Conservation (phyloP, 345 rosid genomes). For the Linum trigynum region DNA sequence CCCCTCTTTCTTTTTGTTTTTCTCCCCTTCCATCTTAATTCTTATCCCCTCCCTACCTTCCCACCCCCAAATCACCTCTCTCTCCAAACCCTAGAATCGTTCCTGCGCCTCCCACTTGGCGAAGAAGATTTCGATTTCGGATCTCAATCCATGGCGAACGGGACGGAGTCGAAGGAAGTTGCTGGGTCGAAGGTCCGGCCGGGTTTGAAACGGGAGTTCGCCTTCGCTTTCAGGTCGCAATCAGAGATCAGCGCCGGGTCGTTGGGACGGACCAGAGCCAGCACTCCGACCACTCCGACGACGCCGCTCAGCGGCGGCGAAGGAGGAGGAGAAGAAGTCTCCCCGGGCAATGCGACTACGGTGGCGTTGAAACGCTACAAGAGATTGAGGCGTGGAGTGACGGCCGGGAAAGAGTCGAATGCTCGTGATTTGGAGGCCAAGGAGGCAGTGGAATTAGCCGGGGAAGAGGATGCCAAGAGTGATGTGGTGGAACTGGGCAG, state of each 20-base stretch:
- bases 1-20: too few species aligned
- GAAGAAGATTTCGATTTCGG: neutral
- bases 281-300: constrained; percentile 12
- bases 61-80: neutral
- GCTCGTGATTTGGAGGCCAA: too few species aligned
- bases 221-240: constrained; percentile 67
- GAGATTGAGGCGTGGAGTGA: constrained; percentile 24
- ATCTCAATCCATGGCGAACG: constrained; percentile 19
- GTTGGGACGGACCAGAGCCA: constrained; percentile 66
- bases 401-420: constrained; percentile 10
- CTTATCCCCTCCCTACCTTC: neutral
- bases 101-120: too few species aligned
- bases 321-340: too few species aligned
- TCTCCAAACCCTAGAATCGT: neutral
- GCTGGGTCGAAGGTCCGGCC: constrained; percentile 38
- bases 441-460: constrained; percentile 11
- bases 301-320: too few species aligned
- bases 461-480: constrained; percentile 63
- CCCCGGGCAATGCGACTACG: neutral
- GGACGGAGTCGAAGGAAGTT: constrained; percentile 4
- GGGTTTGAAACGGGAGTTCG: constrained; percentile 77
- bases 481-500: constrained; percentile 47
- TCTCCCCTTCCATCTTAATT: too few species aligned
- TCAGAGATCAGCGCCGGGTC: constrained; percentile 65
- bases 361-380: constrained; percentile 10